Conservation (phyloP, 2,329 filamentous ascomycete species). For the Aspergillus ochraceus region DNA sequence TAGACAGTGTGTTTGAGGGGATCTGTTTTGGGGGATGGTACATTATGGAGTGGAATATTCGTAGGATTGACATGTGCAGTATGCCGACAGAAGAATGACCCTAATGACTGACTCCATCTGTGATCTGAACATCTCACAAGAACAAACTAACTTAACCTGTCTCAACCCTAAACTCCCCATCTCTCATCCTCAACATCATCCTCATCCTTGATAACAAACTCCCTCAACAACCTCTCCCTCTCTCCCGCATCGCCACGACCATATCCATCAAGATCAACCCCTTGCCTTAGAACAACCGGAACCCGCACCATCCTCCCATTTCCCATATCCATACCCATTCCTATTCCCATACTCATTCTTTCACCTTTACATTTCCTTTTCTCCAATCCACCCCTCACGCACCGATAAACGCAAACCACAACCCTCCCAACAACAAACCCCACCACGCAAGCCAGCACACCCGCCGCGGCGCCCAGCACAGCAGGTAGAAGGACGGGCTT, state of each 20-base stretch:
- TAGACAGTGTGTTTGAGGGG: no score
- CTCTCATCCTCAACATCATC: not conserved
- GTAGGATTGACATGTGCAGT: no score
- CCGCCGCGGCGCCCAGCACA: slow-evolving; percentile 38
- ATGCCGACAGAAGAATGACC: no score
- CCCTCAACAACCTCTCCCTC: not conserved
- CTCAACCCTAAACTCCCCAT: not conserved
- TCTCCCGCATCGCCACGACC: not conserved
- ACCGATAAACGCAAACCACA: slow-evolving; percentile 12
- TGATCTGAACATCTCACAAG: no score
- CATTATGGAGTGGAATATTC: no score
- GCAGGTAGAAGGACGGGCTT: slow-evolving; percentile 41
- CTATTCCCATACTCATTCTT: no score
- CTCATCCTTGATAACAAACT: no score
- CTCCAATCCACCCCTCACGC: not conserved
- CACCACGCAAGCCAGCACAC: slow-evolving; percentile 37
- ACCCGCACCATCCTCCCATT: not conserved
- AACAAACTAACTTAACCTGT: no score
- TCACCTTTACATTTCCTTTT: not conserved
- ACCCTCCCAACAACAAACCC: slow-evolving; percentile 38
- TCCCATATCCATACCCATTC: not conserved
- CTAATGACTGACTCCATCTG: no score
- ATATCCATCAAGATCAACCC: not conserved
- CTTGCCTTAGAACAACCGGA: not conserved
- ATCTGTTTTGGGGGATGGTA: no score